phyloP scores from a whole-genome alignment of 176 grass and related monocot genomes.

The Paspalum vaginatum region DNA sequence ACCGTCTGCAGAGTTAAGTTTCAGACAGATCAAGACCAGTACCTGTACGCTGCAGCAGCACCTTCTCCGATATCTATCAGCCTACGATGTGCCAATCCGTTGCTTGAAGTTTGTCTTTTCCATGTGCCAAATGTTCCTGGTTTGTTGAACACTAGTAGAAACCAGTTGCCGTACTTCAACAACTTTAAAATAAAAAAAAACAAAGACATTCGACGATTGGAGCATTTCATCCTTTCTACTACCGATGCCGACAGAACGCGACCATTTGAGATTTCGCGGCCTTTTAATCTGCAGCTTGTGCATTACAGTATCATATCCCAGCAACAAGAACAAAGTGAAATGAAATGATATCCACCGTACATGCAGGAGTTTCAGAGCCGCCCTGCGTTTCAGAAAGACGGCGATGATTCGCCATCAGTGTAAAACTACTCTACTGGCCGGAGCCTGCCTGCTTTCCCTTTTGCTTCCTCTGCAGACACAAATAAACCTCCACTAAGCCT shows the following conservation, averaged over 20 bases:
- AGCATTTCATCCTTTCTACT: not conserved
- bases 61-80: not conserved
- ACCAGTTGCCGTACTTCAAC: not conserved
- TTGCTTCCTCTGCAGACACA: not conserved
- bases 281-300: not conserved
- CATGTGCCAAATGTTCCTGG: not conserved
- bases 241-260: not conserved
- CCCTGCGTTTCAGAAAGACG: slow-evolving; percentile 40
- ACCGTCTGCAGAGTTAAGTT: not conserved
- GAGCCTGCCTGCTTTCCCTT: slow-evolving; percentile 23
- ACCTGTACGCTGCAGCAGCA: not conserved
- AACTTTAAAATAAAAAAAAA: not conserved
- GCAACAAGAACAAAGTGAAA: not conserved
- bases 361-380: slow-evolving; percentile 24
- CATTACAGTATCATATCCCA: too few relatives aligned
- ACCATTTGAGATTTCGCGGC: slow-evolving; percentile 4
- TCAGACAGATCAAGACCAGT: not conserved
- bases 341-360: slow-evolving; percentile 21
- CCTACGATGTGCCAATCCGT: not conserved
- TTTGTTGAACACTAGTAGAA: not conserved
- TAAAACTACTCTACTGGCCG: slow-evolving; percentile 4
- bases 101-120: not conserved
- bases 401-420: slow-evolving; percentile 34
- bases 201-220: not conserved
- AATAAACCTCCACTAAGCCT: slow-evolving; percentile 21